Evolutionary conservation across 805 yeast genomes (phyloP), one percentile per base, ranked within the genome.

Genomic region (Cyberlindnera maritima): DNA sequence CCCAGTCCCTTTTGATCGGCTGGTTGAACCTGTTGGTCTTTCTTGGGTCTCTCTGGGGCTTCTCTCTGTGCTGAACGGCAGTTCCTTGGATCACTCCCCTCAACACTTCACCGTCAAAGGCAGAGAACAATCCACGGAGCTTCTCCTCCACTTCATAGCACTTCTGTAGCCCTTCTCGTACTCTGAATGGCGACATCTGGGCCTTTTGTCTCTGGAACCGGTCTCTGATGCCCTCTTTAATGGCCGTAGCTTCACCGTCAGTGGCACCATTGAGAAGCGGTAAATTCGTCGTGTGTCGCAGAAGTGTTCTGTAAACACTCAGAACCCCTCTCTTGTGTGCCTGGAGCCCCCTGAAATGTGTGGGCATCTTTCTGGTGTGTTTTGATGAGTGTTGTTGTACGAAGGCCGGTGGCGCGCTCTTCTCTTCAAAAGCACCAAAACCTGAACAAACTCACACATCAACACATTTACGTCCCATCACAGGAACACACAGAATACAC

Each of bases 241-340:
- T 11, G 11, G 17, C 7, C 32, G n/a, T 9, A 7, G 29, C 17
- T 14, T 29, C 40, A 8, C 34, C 17, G 23, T 20, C 18, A 14
- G 15, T 4, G 8, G 17, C 33, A 35, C 43, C 43, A 8, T 31
- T 38, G 32, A 43, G 15, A 13, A 33, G 43, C 12, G 19, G 25
- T 15, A 58, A 39, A 31, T 55, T 44, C 7, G 49, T 34, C 1
- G 59, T 39, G 44, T 64, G 65, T 29, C 69, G 58, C 25, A 66
- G 40, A 4, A 63, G 52, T n/a, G 58, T 48, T 9, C 69, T 55
- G 44, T 65, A 68, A 17, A 68, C 50, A 11, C 48, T 49, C 5
- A 63, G 37, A 1, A 68, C 69, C 36, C 63, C 57, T 6, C 31
- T 29, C 39, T 50, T 60, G 41, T 69, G 74, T 2, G 60, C 48